Conservation (phyloP, 208 protist species). For the Giardia duodenalis region DNA sequence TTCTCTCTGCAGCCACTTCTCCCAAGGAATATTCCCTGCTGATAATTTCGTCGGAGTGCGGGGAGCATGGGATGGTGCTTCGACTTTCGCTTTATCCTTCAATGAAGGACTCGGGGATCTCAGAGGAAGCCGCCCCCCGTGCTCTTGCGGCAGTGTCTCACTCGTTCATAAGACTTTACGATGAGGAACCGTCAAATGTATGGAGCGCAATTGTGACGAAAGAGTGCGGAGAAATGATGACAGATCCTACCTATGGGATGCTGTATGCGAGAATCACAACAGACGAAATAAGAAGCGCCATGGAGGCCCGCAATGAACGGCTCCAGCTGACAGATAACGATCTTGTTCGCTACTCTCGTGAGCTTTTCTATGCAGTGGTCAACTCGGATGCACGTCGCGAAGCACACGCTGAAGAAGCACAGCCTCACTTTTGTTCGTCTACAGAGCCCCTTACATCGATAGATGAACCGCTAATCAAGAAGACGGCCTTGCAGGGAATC, state of each 20-base stretch:
- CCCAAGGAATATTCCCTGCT: neutral
- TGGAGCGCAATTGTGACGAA: neutral
- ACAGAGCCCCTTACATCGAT: neutral
- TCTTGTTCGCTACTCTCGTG: neutral
- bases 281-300: neutral
- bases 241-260: neutral
- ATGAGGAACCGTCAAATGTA: neutral
- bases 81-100: no score
- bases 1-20: no score
- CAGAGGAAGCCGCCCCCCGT: no score
- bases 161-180: no score
- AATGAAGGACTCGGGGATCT: no score
- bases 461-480: neutral
- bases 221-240: neutral
- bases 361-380: neutral
- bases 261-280: neutral
- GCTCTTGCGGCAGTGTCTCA: no score
- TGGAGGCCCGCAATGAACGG: neutral
- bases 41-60: neutral
- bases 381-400: neutral
- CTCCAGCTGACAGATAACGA: neutral
- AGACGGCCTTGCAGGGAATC: neutral
- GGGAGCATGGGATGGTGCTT: no score
- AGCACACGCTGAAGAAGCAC: neutral
- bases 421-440: neutral